Conservation (phyloP, 805 yeast genomes). For the Phaffomyces antillensis region DNA sequence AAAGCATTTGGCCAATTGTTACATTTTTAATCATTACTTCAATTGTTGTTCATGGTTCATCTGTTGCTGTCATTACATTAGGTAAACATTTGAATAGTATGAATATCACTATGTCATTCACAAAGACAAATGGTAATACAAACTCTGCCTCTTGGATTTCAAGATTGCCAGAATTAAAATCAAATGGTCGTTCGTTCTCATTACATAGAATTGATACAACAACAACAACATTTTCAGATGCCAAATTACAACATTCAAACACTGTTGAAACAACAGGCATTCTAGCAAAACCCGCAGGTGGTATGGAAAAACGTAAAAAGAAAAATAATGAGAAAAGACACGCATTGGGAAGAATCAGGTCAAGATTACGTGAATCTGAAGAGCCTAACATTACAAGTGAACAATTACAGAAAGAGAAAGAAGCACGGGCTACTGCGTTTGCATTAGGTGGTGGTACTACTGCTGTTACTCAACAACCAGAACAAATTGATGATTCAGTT, state of each 20-base stretch:
- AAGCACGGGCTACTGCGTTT: constrained; percentile 37
- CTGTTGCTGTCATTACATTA: constrained; percentile 53
- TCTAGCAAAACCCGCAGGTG: constrained; percentile 68
- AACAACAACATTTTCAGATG: constrained; percentile 21
- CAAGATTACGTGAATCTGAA: constrained; percentile 16
- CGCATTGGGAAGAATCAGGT: constrained; percentile 26
- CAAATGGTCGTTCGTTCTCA: constrained; percentile 67
- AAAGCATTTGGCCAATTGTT: constrained; percentile 74
- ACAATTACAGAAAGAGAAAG: constrained; percentile 33
- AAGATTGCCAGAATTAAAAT: constrained; percentile 63
- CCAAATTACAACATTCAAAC: constrained; percentile 26
- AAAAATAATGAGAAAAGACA: constrained; percentile 27
- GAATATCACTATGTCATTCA: constrained; percentile 87
- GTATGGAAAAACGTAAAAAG: constrained; percentile 44
- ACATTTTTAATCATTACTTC: constrained; percentile 77
- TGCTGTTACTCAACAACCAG: neutral
- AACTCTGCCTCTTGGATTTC: constrained; percentile 69
- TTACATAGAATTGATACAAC: constrained; percentile 75
- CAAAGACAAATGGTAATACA: constrained; percentile 52
- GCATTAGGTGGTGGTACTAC: constrained; percentile 26
- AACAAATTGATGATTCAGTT: constrained; percentile 9
- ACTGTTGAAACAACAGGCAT: constrained; percentile 57
- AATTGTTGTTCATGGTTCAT: constrained; percentile 85
- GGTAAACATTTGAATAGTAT: constrained; percentile 88
- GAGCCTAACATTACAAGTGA: constrained; percentile 26